Evolutionary conservation across 2,329 filamentous ascomycete genomes (phyloP).

Genomic region (Zymoseptoria pseudotritici): DNA sequence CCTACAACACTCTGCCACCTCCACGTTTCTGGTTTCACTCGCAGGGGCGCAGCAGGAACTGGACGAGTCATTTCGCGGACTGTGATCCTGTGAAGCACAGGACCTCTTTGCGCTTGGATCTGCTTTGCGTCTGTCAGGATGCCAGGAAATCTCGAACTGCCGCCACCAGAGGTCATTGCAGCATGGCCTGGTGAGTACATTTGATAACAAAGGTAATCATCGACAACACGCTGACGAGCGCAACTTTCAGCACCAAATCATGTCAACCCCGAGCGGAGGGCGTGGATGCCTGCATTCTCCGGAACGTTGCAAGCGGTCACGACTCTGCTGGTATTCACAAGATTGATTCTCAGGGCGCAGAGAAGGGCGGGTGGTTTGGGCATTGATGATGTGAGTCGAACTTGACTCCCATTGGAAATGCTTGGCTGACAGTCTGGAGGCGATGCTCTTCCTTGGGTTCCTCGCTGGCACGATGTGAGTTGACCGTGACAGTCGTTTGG

Average conservation of each 20-base stretch:
- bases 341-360: conserved; percentile 22
- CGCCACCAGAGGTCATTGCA: conserved; percentile 2
- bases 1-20: background rate
- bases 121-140: background rate
- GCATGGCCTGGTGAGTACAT: conserved; percentile 5
- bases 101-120: background rate
- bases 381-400: conserved; percentile 25
- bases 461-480: conserved; percentile 11
- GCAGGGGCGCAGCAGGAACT: background rate
- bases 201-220: background rate
- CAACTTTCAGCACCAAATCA: conserved; percentile 15
- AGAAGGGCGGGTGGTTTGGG: conserved; percentile 22
- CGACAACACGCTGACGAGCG: background rate
- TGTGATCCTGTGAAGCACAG: background rate
- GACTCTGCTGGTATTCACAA: conserved; percentile 20
- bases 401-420: background rate
- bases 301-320: conserved; percentile 20
- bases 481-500: too few species aligned
- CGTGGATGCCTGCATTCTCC: conserved; percentile 28
- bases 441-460: conserved; percentile 16
- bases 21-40: background rate
- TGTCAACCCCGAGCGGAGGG: conserved; percentile 21
- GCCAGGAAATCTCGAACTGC: background rate
- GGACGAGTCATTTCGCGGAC: background rate
- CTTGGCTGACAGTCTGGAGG: conserved; percentile 2